A percentile compares a stretch with the other conserved stretches of the same genome.
These are phyloP conservation scores for Chaetomium strumarium DNA, from an alignment of 2,329 filamentous ascomycete genomes.

Conservation along the genomic window DNA sequence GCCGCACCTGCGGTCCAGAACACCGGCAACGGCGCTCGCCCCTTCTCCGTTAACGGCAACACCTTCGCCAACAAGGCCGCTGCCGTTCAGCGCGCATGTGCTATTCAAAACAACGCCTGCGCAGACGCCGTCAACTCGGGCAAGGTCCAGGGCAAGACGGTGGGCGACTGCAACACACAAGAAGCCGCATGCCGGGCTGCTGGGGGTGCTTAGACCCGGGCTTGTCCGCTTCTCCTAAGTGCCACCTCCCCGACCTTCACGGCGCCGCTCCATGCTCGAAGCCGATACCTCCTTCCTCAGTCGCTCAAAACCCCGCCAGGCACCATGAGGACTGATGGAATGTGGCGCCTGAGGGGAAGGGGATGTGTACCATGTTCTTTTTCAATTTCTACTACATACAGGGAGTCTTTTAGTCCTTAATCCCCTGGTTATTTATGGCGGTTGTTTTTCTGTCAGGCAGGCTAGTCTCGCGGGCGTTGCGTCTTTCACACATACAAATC, in stretches of 20 bases:
- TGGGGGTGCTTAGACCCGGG: constrained; percentile 17
- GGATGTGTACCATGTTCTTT: constrained; percentile 14
- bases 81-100: constrained; percentile 55
- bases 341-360: constrained; percentile 1
- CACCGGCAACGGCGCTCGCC: constrained; percentile 43
- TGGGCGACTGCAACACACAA: constrained; percentile 52
- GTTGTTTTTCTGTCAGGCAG: not conserved
- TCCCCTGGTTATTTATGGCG: constrained; percentile 1
- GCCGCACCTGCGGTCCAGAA: constrained; percentile 45
- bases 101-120: constrained; percentile 58
- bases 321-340: not conserved
- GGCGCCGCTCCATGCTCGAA: constrained; percentile 8
- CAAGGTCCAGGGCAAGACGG: constrained; percentile 33
- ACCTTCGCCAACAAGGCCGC: constrained; percentile 51
- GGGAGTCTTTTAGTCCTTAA: constrained; percentile 2
- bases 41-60: constrained; percentile 51
- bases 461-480: not conserved
- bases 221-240: constrained; percentile 2
- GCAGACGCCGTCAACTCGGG: constrained; percentile 51
- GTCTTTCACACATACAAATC: not conserved
- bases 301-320: not conserved
- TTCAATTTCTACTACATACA: constrained; percentile 5
- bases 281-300: not conserved
- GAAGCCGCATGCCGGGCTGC: constrained; percentile 38
- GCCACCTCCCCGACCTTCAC: constrained; percentile 4